Percentiles rank a stretch among this genome's conserved stretches.
Evolutionary conservation across 148 eudicot species (phyloP).

Genomic region (Vaccinium corymbosum): DNA sequence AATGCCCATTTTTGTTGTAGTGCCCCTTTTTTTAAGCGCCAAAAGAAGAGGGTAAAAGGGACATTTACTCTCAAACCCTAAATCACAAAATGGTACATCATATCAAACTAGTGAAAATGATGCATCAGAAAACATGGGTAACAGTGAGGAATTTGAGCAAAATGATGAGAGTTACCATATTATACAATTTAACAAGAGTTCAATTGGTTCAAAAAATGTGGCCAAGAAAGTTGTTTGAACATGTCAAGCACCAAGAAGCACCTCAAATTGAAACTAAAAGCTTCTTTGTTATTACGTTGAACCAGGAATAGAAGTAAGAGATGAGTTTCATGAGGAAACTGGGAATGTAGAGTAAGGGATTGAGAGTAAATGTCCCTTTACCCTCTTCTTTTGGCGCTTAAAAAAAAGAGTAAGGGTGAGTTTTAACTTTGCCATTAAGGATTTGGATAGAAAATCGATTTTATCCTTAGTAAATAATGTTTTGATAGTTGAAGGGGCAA

Average conservation of each 20-base stretch:
- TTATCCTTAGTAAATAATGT: too few relatives aligned
- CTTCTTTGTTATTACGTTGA: slow-evolving; percentile 11
- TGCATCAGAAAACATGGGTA: slow-evolving; percentile 20
- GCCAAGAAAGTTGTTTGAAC: slow-evolving; percentile 17
- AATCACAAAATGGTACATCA: slow-evolving; percentile 29
- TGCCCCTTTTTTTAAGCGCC: too few relatives aligned
- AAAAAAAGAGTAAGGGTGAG: too few relatives aligned
- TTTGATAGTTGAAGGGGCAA: too few relatives aligned
- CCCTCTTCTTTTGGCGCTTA: too few relatives aligned
- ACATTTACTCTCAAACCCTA: too few relatives aligned
- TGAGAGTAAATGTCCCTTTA: too few relatives aligned
- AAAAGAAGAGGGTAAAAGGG: too few relatives aligned
- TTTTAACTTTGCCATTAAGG: too few relatives aligned
- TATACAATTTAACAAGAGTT: slow-evolving; percentile 29
- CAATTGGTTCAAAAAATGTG: slow-evolving; percentile 22
- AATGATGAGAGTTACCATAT: slow-evolving; percentile 10
- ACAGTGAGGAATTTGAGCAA: slow-evolving; percentile 23
- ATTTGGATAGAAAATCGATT: too few relatives aligned
- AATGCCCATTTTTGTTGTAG: too few relatives aligned
- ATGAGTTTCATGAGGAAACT: slow-evolving; percentile 7
- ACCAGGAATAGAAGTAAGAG: slow-evolving; percentile 20
- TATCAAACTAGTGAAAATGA: slow-evolving; percentile 34
- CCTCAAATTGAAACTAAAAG: slow-evolving; percentile 20
- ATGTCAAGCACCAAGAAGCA: slow-evolving; percentile 20
- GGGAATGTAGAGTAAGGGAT: not conserved